phyloP scores from a whole-genome alignment of 352 stramenopile species.

The Phytophthora sp. region DNA sequence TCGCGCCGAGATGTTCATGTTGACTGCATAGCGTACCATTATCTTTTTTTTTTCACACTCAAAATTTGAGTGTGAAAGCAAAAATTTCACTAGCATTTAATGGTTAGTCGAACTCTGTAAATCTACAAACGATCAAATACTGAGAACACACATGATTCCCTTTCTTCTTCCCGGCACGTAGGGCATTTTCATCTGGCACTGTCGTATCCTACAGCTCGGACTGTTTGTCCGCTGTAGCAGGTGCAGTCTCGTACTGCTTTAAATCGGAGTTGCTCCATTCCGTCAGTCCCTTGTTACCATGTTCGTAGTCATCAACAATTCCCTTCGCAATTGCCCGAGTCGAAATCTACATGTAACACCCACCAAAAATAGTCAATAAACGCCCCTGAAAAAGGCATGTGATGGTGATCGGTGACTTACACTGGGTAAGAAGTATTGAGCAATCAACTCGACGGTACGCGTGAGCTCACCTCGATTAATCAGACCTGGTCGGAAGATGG shows the following conservation, averaged over 20 bases:
- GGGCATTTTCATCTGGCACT: neutral
- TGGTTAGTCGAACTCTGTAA: too few species aligned
- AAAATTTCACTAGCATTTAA: too few species aligned
- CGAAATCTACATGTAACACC: too few species aligned
- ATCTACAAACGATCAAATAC: too few species aligned
- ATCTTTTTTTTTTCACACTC: too few species aligned
- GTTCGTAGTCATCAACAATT: constrained; percentile 73
- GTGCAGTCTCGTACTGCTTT: constrained; percentile 32
- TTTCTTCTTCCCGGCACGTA: too few species aligned
- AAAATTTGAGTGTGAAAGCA: too few species aligned
- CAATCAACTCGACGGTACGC: constrained; percentile 58
- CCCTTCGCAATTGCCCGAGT: constrained; percentile 54
- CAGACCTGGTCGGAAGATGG: constrained; percentile 64
- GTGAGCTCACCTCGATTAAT: constrained; percentile 60
- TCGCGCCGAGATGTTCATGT: too few species aligned
- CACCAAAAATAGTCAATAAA: neutral
- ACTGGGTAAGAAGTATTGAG: constrained; percentile 47
- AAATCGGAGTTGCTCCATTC: constrained; percentile 59
- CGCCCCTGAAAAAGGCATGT: neutral
- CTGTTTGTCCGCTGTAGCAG: constrained; percentile 7
- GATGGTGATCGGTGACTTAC: constrained; percentile 30
- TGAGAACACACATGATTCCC: too few species aligned
- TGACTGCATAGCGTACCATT: too few species aligned
- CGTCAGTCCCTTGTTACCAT: constrained; percentile 38
- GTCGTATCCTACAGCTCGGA: constrained; percentile 22